A percentile compares a stretch with the other conserved stretches of the same genome.
phyloP scores from a whole-genome alignment of 2,329 filamentous ascomycete genomes.

The Fusarium neocosmosporiellum region DNA sequence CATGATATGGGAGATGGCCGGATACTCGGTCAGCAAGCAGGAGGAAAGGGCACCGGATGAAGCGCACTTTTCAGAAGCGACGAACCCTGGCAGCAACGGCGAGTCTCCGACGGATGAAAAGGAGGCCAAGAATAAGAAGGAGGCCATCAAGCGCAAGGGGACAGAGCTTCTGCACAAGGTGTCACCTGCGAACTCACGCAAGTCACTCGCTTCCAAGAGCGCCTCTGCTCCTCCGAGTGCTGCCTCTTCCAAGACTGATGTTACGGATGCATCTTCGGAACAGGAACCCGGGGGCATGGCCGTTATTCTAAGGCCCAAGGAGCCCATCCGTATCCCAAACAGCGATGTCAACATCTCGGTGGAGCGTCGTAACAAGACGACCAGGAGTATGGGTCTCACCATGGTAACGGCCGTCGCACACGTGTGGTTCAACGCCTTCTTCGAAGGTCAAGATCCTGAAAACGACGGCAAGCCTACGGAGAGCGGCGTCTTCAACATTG shows the following conservation, averaged over 20 bases:
- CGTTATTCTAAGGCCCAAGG: conserved; percentile 80
- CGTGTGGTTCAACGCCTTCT: conserved; percentile 96
- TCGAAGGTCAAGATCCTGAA: conserved; percentile 84
- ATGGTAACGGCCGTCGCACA: conserved; percentile 95
- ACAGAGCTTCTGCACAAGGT: conserved; percentile 51
- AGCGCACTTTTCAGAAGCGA: conserved; percentile 46
- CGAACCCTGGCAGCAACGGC: conserved; percentile 36
- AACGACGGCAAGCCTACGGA: conserved; percentile 72
- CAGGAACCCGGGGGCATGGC: conserved; percentile 72
- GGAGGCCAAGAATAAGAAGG: conserved; percentile 24
- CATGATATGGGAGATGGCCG: conserved; percentile 66
- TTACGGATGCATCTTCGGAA: conserved; percentile 44
- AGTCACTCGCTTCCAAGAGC: conserved; percentile 26
- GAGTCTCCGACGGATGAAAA: conserved; percentile 16
- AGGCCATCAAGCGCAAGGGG: conserved; percentile 43
- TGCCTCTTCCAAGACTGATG: conserved; percentile 28
- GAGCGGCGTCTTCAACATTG: conserved; percentile 71
- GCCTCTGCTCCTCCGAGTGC: conserved; percentile 26
- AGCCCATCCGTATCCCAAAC: conserved; percentile 76
- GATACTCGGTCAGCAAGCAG: conserved; percentile 46
- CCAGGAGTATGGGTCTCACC: conserved; percentile 80
- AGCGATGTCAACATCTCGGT: conserved; percentile 93
- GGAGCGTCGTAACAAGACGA: conserved; percentile 84
- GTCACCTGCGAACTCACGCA: conserved; percentile 34
- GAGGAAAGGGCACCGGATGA: conserved; percentile 52